Evolutionary conservation across 1,139 yeast species (phyloP), one percentile per base, ranked within the genome.

Genomic region (Candida sanyaensis): DNA sequence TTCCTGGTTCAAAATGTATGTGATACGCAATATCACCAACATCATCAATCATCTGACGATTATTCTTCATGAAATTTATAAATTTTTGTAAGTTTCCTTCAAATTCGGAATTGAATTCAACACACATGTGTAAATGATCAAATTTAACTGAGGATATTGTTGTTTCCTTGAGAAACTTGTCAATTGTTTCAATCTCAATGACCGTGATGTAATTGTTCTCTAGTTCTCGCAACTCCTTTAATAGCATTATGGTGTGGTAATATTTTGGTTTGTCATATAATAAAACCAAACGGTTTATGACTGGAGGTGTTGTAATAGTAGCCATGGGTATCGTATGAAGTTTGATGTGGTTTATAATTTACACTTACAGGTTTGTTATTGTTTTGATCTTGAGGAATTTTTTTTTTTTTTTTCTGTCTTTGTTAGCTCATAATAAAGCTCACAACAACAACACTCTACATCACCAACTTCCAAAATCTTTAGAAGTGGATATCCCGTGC

Each of bases 51-150:
- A 62, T 50, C 1, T 50, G 42, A 9, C 57, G 49, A 33, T 65
- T 53, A 1, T 51, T 39, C 9, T 55, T 60, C 6, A 73, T 53
- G 46, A 69, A 69, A 2, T 56, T 56, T 30, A 49, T 55, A 17
- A 68, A 52, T 32, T 50, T 54, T 13, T 56, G 57, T 45, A 71
- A 47, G 44, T 63, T 62, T 5, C 44, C 39, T 29, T 63, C 66
- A 50, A 69, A 69, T 13, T 64, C 63, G 37, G 62, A 68, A 49
- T 62, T 65, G 51, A 71, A 68, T 49, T 70, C 75, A 11, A 73
- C 57, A 50, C 72, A 68, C 39, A 75, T 62, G 49, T 69, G 71
- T 40, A 73, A 51, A 46, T 55, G 59, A 31, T 65, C 60, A 49
- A 61, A 72, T n/a, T 42, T 52, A 10, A 57, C 56, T 37, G 58